Percentiles rank a stretch among this genome's conserved stretches.
Evolutionary conservation across 2,329 filamentous ascomycete species (phyloP).

Genomic region (Hymenoscyphus occultus): DNA sequence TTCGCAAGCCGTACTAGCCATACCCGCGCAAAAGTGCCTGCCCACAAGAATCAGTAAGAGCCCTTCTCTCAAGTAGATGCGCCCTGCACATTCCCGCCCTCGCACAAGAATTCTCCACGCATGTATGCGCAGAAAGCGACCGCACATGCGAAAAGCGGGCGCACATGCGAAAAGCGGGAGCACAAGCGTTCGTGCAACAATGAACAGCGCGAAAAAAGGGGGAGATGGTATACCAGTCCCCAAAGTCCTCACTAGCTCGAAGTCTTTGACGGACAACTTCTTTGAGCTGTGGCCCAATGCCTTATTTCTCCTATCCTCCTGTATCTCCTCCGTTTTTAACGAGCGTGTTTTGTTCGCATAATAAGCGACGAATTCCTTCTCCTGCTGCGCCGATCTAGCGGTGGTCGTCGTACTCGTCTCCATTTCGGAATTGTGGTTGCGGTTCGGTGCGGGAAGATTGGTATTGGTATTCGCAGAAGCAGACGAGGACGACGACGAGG

Average conservation of each 20-base stretch:
- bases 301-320: slow-evolving; percentile 29
- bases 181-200: slow-evolving; percentile 3
- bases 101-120: slow-evolving; percentile 5
- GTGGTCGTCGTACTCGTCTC: background rate
- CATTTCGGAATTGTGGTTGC: background rate
- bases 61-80: background rate
- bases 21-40: slow-evolving; percentile 78
- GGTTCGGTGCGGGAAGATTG: background rate
- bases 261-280: slow-evolving; percentile 53
- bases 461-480: background rate
- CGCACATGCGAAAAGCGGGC: background rate
- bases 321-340: slow-evolving; percentile 28
- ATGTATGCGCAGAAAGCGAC: slow-evolving; percentile 3
- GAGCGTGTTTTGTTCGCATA: slow-evolving; percentile 25
- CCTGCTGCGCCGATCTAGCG: slow-evolving; percentile 21
- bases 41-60: slow-evolving; percentile 19
- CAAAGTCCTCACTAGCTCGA: slow-evolving; percentile 70
- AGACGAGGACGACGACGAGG: background rate
- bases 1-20: slow-evolving; percentile 69
- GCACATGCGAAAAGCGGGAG: background rate
- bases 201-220: slow-evolving; percentile 8
- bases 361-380: slow-evolving; percentile 32
- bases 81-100: background rate
- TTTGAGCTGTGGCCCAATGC: slow-evolving; percentile 31
- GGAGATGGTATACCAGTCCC: slow-evolving; percentile 59